phyloP scores from a whole-genome alignment of 805 yeast species.

The Wickerhamiella kazuoi region DNA sequence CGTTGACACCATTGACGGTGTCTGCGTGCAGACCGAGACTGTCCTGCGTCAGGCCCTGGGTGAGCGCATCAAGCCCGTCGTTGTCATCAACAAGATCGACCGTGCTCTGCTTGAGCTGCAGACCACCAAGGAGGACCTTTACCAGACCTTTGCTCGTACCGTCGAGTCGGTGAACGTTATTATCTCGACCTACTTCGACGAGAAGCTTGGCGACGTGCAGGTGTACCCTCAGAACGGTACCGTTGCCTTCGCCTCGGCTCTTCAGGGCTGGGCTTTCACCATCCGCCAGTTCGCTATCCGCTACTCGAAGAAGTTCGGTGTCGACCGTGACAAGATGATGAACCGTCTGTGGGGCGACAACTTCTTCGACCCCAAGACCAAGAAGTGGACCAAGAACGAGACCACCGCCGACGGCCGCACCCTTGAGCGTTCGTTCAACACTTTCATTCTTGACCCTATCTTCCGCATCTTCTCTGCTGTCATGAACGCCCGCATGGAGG shows the following conservation, averaged over 20 bases:
- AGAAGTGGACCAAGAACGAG: slow-evolving; percentile 94
- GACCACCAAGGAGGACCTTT: slow-evolving; percentile 95
- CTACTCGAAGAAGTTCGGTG: slow-evolving; percentile 99
- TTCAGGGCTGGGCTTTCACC: slow-evolving; percentile 99
- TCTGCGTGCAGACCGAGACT: slow-evolving; percentile 99
- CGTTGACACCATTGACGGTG: slow-evolving; percentile 99
- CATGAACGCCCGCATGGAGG: slow-evolving; percentile 98
- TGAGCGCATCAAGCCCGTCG: slow-evolving; percentile 99
- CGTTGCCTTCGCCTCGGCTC: slow-evolving; percentile 99
- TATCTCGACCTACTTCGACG: slow-evolving; percentile 86
- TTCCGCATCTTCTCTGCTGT: slow-evolving; percentile 91
- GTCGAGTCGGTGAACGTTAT: slow-evolving; percentile 98
- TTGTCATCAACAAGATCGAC: slow-evolving; percentile 96
- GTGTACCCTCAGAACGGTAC: slow-evolving; percentile 98
- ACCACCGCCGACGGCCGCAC: slow-evolving; percentile 90
- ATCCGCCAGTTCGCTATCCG: slow-evolving; percentile 95
- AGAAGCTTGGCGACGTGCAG: slow-evolving; percentile 84
- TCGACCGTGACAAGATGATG: slow-evolving; percentile 95
- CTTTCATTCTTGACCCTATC: slow-evolving; percentile 97
- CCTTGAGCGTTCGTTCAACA: slow-evolving; percentile 98
- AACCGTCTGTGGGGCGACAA: slow-evolving; percentile 99
- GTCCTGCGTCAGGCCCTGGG: slow-evolving; percentile 97
- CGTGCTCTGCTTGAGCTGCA: slow-evolving; percentile 98
- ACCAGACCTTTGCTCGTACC: slow-evolving; percentile 96
- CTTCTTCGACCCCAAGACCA: slow-evolving; percentile 99